phyloP scores from a whole-genome alignment of 2,329 filamentous ascomycete species.

The Fusarium torulosum region DNA sequence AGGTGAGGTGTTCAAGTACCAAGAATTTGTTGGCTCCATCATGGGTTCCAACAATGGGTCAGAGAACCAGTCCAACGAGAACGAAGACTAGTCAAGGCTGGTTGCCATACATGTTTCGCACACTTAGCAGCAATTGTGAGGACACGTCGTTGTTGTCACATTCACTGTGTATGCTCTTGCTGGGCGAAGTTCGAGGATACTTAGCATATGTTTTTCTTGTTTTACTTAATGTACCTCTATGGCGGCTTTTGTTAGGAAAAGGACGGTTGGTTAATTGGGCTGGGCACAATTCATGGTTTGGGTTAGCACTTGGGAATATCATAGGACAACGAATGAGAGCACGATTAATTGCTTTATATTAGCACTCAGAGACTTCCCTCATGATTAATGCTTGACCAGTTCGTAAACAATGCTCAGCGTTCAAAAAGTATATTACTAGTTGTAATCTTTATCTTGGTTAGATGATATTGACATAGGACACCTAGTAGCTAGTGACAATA shows the following conservation, averaged over 20 bases:
- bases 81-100: slow-evolving; percentile 40
- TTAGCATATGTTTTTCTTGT: slow-evolving; percentile 2
- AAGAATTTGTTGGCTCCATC: slow-evolving; percentile 85
- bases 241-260: slow-evolving; percentile 28
- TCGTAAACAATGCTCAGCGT: background rate
- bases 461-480: background rate
- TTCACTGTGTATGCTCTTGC: background rate
- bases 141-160: background rate
- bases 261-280: slow-evolving; percentile 13
- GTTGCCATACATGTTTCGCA: background rate
- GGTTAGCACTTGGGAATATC: slow-evolving; percentile 24
- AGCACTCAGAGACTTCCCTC: background rate
- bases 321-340: slow-evolving; percentile 33
- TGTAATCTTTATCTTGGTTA: background rate
- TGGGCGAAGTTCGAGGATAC: background rate
- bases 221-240: slow-evolving; percentile 9
- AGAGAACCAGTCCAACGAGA: slow-evolving; percentile 51
- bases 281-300: slow-evolving; percentile 22
- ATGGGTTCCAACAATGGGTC: slow-evolving; percentile 64
- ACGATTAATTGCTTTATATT: slow-evolving; percentile 20
- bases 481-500: background rate
- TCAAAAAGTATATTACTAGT: background rate
- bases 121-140: background rate
- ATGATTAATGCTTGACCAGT: background rate
- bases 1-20: slow-evolving; percentile 92